Percentiles rank a stretch among this genome's conserved stretches.
These are phyloP conservation scores for Drosera capensis DNA, from an alignment of 148 eudicot genomes.

Conservation along the genomic window DNA sequence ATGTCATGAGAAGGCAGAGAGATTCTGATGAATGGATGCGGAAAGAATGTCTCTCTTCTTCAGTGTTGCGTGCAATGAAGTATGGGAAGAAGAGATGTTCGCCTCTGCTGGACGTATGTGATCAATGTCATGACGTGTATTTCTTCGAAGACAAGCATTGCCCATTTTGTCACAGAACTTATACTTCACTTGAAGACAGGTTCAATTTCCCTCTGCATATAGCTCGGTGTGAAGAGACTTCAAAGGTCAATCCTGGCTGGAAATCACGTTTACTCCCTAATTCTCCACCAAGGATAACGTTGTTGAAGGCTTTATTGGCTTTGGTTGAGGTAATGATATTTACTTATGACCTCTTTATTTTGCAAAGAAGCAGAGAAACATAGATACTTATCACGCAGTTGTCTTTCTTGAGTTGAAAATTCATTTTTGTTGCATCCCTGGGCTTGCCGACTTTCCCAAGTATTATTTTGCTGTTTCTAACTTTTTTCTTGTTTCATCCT, in stretches of 20 bases:
- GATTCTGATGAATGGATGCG: conserved; percentile 73
- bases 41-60: conserved; percentile 45
- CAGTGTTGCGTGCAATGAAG: conserved; percentile 33
- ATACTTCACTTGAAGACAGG: conserved; percentile 8
- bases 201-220: conserved; percentile 29
- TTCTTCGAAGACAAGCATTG: conserved; percentile 42
- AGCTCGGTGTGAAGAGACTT: conserved; percentile 28
- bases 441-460: neutral
- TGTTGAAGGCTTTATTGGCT: conserved; percentile 51
- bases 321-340: conserved; percentile 37
- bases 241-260: conserved; percentile 15
- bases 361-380: no score
- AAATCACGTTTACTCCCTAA: conserved; percentile 12
- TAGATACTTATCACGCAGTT: no score
- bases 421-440: neutral
- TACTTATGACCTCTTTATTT: no score
- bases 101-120: conserved; percentile 38
- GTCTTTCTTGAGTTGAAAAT: neutral
- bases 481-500: conserved; percentile 2
- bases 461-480: neutral
- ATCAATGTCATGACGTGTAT: conserved; percentile 31
- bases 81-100: conserved; percentile 38
- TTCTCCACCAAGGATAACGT: conserved; percentile 44
- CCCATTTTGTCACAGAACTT: conserved; percentile 35
- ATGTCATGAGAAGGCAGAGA: conserved; percentile 30